Conservation (phyloP, 495 filamentous ascomycete genomes). For the Neurospora sp. region DNA sequence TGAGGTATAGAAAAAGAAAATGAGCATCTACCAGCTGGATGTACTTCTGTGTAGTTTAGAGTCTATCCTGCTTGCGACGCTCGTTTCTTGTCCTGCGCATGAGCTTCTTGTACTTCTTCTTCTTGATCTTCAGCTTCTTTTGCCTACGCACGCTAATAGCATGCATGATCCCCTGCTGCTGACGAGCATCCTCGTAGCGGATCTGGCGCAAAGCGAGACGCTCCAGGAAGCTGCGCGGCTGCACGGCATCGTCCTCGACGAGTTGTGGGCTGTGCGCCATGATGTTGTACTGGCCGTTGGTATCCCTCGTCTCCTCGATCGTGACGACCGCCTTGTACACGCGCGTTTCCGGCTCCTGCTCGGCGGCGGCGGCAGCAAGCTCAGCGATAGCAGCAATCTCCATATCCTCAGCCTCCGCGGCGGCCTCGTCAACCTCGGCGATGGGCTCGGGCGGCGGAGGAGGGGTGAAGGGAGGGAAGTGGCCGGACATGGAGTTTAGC, state of each 20-base stretch:
- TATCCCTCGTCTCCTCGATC: conserved; percentile 64
- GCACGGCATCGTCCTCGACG: conserved; percentile 27
- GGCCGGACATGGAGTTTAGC: conserved; percentile 38
- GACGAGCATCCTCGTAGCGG: conserved; percentile 34
- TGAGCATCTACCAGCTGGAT: background rate
- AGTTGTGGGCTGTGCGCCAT: conserved; percentile 41
- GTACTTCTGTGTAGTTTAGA: conserved; percentile 19
- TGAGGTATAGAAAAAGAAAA: conserved; percentile 4
- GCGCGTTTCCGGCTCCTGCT: conserved; percentile 38
- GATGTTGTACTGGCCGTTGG: conserved; percentile 54
- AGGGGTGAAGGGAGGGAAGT: conserved; percentile 66
- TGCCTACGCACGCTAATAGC: conserved; percentile 81
- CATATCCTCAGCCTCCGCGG: conserved; percentile 21
- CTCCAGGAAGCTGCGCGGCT: conserved; percentile 37
- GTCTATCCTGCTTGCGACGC: conserved; percentile 73
- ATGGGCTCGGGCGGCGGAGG: conserved; percentile 63
- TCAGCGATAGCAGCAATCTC: conserved; percentile 1
- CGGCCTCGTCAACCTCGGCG: conserved; percentile 36
- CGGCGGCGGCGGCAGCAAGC: conserved; percentile 7
- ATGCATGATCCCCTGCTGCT: conserved; percentile 35
- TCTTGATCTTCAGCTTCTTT: conserved; percentile 96
- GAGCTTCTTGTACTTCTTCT: conserved; percentile 99
- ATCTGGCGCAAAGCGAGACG: conserved; percentile 41
- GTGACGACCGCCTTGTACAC: conserved; percentile 73
- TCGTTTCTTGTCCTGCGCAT: conserved; percentile 83